Base-by-base conservation (phyloP, 2,329 filamentous ascomycete species). In the Xenoacremonium recifei region DNA sequence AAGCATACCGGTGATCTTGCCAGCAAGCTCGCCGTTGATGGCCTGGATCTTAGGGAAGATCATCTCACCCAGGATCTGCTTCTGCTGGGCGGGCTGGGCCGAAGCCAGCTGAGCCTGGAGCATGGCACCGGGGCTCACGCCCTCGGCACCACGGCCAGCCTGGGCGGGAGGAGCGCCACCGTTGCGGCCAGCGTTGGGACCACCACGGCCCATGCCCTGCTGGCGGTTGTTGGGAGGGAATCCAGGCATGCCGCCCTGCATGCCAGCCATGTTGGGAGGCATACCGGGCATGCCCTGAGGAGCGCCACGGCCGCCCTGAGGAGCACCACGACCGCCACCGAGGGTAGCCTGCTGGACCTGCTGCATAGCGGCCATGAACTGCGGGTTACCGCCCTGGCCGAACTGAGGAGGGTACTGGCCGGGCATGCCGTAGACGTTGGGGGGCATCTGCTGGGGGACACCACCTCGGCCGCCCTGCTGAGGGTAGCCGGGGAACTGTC, bases 1-100 rank as follows among this genome's bases (percentile, higher is more conserved):
- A 61, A 99, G 86, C 93, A 99, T 99, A 73, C 93, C 93, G 49
- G 93, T 99, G 69, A 99, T 97, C 85, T 99, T 99, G 66, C 93
- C 93, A 50, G 93, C 93, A 62, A 99, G 79, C 61, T 96, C 91
- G 47, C 90, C 87, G 76, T 99, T 93, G 71, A 96, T 85, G 56
- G 82, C 83, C 69, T 91, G 84, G 62, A 99, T 97, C 86, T 97
- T 99, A 65, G 93, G 93, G 80, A 97, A 99, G 59, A 99, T 87
- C 58, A 89, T 85, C 75, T 99, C 93, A 68, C 93, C 93, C 41
- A 99, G 84, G 70, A 97, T 89, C 79, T 99, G 93, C 84, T 99
- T 99, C 79, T 97, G 93, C 74, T 95, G 89, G 36, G 79, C 77
- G 29, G 85, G 79, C 45, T 73, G 73, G 37, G 76, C 75, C 25